These are phyloP conservation scores for Arabidopsis lyrata DNA, from an alignment of 441 rosid genomes.

Conservation along the genomic window DNA sequence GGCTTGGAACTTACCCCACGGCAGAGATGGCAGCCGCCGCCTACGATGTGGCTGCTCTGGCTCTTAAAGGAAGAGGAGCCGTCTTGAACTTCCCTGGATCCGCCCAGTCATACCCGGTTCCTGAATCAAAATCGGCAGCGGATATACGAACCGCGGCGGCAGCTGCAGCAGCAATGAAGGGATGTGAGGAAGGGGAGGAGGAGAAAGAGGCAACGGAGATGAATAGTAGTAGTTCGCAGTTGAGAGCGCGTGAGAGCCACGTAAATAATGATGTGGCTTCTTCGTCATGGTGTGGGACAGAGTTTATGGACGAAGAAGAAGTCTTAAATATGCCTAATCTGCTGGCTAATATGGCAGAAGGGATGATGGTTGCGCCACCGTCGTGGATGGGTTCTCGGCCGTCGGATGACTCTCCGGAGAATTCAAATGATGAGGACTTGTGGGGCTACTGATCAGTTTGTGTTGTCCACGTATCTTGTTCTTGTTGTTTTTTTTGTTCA, in stretches of 20 bases:
- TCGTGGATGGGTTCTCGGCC: constrained; percentile 59
- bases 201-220: constrained; percentile 9
- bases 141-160: constrained; percentile 81
- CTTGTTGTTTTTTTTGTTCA: neutral
- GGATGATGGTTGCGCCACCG: constrained; percentile 87
- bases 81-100: constrained; percentile 71
- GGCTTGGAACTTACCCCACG: constrained; percentile 85
- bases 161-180: constrained; percentile 23
- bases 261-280: constrained; percentile 5
- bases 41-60: constrained; percentile 82
- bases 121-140: constrained; percentile 56
- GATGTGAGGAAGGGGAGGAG: constrained; percentile 19
- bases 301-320: constrained; percentile 80
- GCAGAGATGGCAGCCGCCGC: constrained; percentile 92
- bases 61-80: constrained; percentile 74
- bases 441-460: constrained; percentile 61
- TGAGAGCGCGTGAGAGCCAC: constrained; percentile 3
- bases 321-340: constrained; percentile 80
- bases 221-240: neutral
- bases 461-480: constrained; percentile 6
- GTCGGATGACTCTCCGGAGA: constrained; percentile 65
- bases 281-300: constrained; percentile 41
- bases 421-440: constrained; percentile 58
- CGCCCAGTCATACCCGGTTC: constrained; percentile 66
- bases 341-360: constrained; percentile 91